Conservation (phyloP, 805 yeast genomes). For the Candida ortonii region DNA sequence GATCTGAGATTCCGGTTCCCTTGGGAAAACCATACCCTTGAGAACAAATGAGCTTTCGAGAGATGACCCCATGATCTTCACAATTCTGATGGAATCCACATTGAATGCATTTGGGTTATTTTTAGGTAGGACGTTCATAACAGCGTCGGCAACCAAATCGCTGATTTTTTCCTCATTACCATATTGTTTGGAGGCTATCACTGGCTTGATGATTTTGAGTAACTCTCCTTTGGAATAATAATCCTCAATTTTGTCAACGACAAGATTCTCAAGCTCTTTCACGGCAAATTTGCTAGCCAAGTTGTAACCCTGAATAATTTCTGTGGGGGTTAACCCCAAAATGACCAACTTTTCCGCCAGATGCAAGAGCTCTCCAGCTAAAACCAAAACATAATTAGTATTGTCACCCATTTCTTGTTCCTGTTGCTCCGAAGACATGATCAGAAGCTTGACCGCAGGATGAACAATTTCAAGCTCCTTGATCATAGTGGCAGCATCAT, state of each 20-base stretch:
- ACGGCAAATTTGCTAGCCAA: slow-evolving; percentile 77
- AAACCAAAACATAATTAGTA: slow-evolving; percentile 83
- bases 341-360: slow-evolving; percentile 82
- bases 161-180: slow-evolving; percentile 81
- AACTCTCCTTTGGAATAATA: slow-evolving; percentile 54
- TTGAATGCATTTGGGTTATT: slow-evolving; percentile 67
- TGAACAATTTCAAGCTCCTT: slow-evolving; percentile 91
- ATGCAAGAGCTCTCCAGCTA: slow-evolving; percentile 89
- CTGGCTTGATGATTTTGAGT: slow-evolving; percentile 75
- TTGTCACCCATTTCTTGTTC: slow-evolving; percentile 97
- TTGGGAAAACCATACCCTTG: slow-evolving; percentile 97
- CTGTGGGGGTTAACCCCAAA: slow-evolving; percentile 86
- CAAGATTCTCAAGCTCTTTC: slow-evolving; percentile 63
- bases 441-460: slow-evolving; percentile 93
- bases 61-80: slow-evolving; percentile 92
- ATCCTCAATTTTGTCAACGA: slow-evolving; percentile 59
- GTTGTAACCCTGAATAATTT: slow-evolving; percentile 88
- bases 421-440: slow-evolving; percentile 97
- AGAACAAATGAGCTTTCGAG: slow-evolving; percentile 72
- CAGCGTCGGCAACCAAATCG: slow-evolving; percentile 79
- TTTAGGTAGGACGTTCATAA: slow-evolving; percentile 71
- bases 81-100: slow-evolving; percentile 92
- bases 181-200: slow-evolving; percentile 88
- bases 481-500: slow-evolving; percentile 97
- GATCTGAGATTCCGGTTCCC: slow-evolving; percentile 92